phyloP scores from a whole-genome alignment of 805 yeast species.

The Kuraishia piskuri region DNA sequence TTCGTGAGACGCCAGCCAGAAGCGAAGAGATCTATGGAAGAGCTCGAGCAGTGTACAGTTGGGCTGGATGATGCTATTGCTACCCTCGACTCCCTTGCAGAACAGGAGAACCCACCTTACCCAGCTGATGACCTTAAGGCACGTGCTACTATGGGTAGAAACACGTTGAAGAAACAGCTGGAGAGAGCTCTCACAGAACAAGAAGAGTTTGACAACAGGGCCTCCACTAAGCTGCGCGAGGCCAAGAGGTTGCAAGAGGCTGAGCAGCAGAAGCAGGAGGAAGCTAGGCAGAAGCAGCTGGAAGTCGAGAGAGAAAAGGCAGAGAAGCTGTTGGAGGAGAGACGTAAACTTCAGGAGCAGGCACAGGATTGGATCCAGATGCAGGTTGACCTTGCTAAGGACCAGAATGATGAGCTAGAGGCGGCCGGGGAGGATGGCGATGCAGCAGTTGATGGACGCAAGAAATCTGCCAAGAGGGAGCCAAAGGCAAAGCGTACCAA shows the following conservation, averaged over 20 bases:
- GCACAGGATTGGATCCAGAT: constrained; percentile 45
- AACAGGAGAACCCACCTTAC: constrained; percentile 60
- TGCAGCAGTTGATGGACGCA: constrained; percentile 20
- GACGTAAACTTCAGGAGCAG: constrained; percentile 43
- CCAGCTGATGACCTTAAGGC: constrained; percentile 73
- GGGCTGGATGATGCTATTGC: constrained; percentile 58
- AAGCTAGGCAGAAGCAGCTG: constrained; percentile 38
- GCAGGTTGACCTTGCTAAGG: constrained; percentile 25
- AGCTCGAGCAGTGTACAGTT: constrained; percentile 44
- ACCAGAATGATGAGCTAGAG: constrained; percentile 24
- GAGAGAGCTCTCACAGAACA: constrained; percentile 68
- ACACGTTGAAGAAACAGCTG: constrained; percentile 65
- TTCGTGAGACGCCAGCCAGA: constrained; percentile 54
- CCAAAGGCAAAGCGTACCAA: constrained; percentile 6
- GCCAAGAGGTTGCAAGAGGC: constrained; percentile 26
- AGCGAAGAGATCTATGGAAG: constrained; percentile 52
- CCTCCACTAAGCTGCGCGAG: constrained; percentile 62
- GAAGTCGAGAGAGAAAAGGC: constrained; percentile 42
- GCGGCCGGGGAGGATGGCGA: constrained; percentile 24
- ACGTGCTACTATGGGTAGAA: constrained; percentile 79
- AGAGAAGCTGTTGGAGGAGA: constrained; percentile 35
- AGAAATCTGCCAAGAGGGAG: constrained; percentile 13
- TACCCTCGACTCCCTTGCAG: constrained; percentile 50
- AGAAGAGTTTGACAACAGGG: constrained; percentile 53
- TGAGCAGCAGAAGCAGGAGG: constrained; percentile 35